Evolutionary conservation across 2,329 filamentous ascomycete genomes (phyloP).

Genomic region (Pseudocercospora pini-densiflorae): DNA sequence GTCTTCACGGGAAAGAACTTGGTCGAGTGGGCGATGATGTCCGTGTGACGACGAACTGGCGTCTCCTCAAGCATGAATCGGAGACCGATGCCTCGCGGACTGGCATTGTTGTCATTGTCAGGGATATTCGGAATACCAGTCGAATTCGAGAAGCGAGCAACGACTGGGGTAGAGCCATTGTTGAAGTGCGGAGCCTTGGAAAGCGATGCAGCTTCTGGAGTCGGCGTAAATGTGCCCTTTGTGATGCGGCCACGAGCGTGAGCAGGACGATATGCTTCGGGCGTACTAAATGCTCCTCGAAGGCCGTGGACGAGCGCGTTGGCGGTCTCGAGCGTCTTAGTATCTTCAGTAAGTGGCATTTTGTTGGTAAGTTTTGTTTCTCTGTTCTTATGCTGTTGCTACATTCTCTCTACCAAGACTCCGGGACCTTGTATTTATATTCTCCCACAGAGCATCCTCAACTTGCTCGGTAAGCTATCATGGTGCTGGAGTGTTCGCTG

Average conservation of each 20-base stretch:
- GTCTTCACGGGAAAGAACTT: slow-evolving; percentile 58
- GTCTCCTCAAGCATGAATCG: slow-evolving; percentile 51
- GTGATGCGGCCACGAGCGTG: slow-evolving; percentile 61
- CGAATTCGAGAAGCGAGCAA: slow-evolving; percentile 35
- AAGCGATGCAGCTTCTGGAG: slow-evolving; percentile 49
- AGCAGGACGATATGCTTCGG: slow-evolving; percentile 41
- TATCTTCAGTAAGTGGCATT: slow-evolving; percentile 34
- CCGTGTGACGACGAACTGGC: slow-evolving; percentile 54
- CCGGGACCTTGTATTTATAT: too few relatives aligned
- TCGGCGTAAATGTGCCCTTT: slow-evolving; percentile 58
- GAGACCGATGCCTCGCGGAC: slow-evolving; percentile 51
- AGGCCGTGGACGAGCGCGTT: slow-evolving; percentile 30
- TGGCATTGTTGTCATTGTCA: slow-evolving; percentile 32
- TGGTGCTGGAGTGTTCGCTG: too few relatives aligned
- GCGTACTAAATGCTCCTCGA: slow-evolving; percentile 32
- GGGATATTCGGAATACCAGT: slow-evolving; percentile 36
- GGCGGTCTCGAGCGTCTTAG: slow-evolving; percentile 27
- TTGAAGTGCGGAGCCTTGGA: slow-evolving; percentile 36
- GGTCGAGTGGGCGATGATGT: slow-evolving; percentile 60
- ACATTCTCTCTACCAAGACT: too few relatives aligned
- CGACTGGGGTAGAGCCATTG: slow-evolving; percentile 27
- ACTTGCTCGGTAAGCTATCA: too few relatives aligned
- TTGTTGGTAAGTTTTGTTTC: neutral
- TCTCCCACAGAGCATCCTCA: too few relatives aligned
- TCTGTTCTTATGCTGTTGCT: too few relatives aligned